Base-by-base conservation (phyloP, 2,329 filamentous ascomycete species). In the Fusarium keratoplasticum region DNA sequence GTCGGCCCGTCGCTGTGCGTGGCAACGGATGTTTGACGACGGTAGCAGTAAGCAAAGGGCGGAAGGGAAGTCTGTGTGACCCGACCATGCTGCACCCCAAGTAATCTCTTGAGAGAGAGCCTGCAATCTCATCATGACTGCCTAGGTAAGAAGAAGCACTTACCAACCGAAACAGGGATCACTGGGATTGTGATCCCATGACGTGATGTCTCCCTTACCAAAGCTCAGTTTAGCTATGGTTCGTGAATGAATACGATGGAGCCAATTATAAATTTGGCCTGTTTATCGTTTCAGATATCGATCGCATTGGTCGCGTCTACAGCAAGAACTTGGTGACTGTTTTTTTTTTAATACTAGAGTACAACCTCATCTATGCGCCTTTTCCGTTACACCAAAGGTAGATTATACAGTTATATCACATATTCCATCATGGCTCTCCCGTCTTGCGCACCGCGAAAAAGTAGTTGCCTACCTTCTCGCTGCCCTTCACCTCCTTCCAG, bases 391-490 rank as follows among this genome's bases (percentile, higher is more conserved):
- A 52, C 47, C 18, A n/a, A 29, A 47, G 61, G 63, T 40, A 38
- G 60, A 70, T 70, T 66, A 62, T 75, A 62, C 50, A 73, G n/a
- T 58, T 40, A 35, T 35, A 35, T 22, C 36, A 25, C 50, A 64
- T 38, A 61, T 27, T 20, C 25, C 18, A 31, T 71, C 47, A 76
- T 66, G 57, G 60, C 44, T 76, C 73, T 33, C 25, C 44, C 18
- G 78, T 80, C 75, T 83, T 84, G 83, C 92, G 90, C 50, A 98
- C 91, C 10, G 90, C 96, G 82, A 98, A 97, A 83, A 99, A 98
- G 84, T 98, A 99, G 82, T 99, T 99, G 11, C 96, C 96, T 79
- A 94, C 90, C 79, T 90, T 91, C 85, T 98, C 96, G 78, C 95
- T 93, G 4, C 94, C 94, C 27, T 84, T 82, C 6, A 98, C 91